Evolutionary conservation across 2,329 filamentous ascomycete species (phyloP).

Genomic region (Pyricularia sp.): DNA sequence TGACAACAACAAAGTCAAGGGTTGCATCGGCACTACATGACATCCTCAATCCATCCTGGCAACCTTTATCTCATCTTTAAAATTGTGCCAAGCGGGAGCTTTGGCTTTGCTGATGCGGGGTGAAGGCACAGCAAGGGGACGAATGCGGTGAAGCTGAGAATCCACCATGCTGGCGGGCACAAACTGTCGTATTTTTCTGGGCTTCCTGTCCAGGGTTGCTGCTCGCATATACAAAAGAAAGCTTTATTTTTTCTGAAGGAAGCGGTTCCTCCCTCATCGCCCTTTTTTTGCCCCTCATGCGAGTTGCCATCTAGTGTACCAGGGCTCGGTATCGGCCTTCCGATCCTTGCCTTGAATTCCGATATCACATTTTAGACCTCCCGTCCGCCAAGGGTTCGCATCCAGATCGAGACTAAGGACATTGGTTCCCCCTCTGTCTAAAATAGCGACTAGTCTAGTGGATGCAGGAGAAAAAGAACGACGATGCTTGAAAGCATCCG

Average conservation of each 20-base stretch:
- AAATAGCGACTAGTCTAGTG: neutral
- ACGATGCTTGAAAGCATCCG: neutral
- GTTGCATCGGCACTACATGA: too few species aligned
- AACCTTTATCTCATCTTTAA: too few species aligned
- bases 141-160: too few species aligned
- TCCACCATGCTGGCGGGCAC: too few species aligned
- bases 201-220: too few species aligned
- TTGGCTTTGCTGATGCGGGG: too few species aligned
- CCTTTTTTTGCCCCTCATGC: neutral
- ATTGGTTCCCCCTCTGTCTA: neutral
- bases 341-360: neutral
- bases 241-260: neutral
- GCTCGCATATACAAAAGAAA: neutral
- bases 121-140: too few species aligned
- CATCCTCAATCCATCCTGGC: too few species aligned
- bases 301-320: neutral
- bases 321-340: neutral
- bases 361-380: neutral
- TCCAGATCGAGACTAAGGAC: neutral
- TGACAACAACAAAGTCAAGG: too few species aligned
- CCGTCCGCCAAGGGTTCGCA: neutral
- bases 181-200: too few species aligned
- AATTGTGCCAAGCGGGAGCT: too few species aligned
- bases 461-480: neutral
- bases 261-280: neutral